Evolutionary conservation across 768 basidiomycete species (phyloP).

Genomic region (Suillus spraguei): DNA sequence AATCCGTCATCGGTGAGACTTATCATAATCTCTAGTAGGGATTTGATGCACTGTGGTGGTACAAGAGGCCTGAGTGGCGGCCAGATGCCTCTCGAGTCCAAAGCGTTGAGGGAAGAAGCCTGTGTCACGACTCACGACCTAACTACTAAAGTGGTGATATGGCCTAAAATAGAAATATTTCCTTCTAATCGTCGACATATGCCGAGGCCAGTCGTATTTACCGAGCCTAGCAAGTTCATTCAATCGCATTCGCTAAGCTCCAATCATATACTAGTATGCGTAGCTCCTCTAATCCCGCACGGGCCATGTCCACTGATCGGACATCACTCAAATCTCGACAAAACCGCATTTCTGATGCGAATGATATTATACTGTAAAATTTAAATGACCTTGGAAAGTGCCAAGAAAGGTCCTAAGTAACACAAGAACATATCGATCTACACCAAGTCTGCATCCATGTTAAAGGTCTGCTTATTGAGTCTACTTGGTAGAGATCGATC

Average conservation of each 20-base stretch:
- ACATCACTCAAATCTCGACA: neutral
- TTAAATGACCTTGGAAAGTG: too few relatives aligned
- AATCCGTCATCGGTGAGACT: constrained; percentile 31
- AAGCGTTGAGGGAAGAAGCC: neutral
- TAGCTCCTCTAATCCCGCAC: too few relatives aligned
- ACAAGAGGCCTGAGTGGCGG: neutral
- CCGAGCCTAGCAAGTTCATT: too few relatives aligned
- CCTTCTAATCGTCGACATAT: neutral
- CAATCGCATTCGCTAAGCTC: neutral
- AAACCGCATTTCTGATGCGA: neutral
- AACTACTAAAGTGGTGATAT: neutral
- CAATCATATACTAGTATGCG: too few relatives aligned
- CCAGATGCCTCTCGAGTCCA: neutral
- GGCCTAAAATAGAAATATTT: neutral
- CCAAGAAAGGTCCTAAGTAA: neutral
- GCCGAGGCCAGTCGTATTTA: too few relatives aligned
- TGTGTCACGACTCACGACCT: too few relatives aligned
- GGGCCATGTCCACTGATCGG: neutral
- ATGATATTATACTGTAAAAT: neutral
- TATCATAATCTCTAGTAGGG: constrained; percentile 26
- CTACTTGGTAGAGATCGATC: neutral
- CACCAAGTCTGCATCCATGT: neutral
- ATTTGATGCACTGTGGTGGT: neutral
- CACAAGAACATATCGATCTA: neutral
- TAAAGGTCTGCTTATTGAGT: neutral